Percentiles rank a stretch among this genome's conserved stretches.
Conservation (phyloP, 345 rosid species). For the Abelmoschus esculentus region DNA sequence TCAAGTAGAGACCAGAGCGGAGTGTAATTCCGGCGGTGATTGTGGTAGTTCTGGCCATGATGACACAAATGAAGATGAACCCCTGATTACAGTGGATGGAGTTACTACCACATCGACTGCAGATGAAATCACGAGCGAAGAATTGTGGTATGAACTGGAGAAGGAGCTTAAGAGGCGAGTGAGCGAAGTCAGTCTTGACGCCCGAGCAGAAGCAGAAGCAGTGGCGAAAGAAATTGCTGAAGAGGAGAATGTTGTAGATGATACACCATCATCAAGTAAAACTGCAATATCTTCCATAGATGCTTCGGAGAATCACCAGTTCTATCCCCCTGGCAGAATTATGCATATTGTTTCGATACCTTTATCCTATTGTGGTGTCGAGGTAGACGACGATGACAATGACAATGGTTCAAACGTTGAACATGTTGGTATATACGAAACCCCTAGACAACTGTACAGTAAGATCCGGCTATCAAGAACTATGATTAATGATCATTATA, state of each 20-base stretch:
- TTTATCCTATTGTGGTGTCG: neutral
- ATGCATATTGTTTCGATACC: slow-evolving; percentile 65
- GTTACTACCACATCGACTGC: slow-evolving; percentile 27
- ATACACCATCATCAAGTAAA: slow-evolving; percentile 24
- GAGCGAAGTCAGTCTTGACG: slow-evolving; percentile 41
- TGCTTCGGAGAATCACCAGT: slow-evolving; percentile 51
- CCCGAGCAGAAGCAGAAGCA: slow-evolving; percentile 70
- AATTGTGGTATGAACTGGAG: slow-evolving; percentile 81
- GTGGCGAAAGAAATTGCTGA: slow-evolving; percentile 66
- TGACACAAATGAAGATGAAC: no score
- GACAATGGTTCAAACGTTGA: slow-evolving; percentile 18
- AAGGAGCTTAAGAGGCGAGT: slow-evolving; percentile 70
- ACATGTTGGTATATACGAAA: slow-evolving; percentile 33
- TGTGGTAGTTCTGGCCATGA: slow-evolving; percentile 47
- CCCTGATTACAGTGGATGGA: slow-evolving; percentile 19
- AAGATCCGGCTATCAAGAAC: slow-evolving; percentile 83
- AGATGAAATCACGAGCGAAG: slow-evolving; percentile 54
- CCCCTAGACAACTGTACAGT: slow-evolving; percentile 81
- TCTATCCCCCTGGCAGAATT: slow-evolving; percentile 85
- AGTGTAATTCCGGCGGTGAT: slow-evolving; percentile 34
- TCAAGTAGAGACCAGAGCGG: slow-evolving; percentile 23
- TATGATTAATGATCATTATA: slow-evolving; percentile 93
- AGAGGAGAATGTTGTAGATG: slow-evolving; percentile 52
- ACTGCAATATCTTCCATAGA: slow-evolving; percentile 31
- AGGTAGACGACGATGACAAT: slow-evolving; percentile 5